Percentiles rank a stretch among this genome's conserved stretches.
Conservation (phyloP, 257 asterid genomes). For the Fraxinus anomala region DNA sequence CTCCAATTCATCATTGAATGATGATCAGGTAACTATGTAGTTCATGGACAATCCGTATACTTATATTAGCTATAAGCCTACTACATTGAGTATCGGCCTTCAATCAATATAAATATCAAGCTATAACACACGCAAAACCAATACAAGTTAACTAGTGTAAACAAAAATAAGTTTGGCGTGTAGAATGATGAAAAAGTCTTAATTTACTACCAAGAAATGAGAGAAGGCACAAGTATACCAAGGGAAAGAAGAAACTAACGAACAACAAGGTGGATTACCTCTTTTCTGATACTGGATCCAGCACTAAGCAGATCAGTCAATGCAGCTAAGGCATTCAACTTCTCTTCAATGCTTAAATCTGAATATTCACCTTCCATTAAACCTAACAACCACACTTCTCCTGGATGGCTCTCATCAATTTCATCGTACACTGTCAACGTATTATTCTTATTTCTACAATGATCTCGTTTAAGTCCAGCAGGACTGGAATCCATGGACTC, state of each 20-base stretch:
- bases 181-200: not conserved
- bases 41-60: not conserved
- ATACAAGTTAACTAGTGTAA: not conserved
- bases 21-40: not conserved
- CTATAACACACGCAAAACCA: not conserved
- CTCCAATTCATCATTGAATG: not conserved
- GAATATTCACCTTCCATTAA: slow-evolving; percentile 97
- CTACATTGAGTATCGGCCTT: not conserved
- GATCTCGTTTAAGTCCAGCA: slow-evolving; percentile 36
- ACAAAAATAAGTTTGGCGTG: not conserved
- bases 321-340: slow-evolving; percentile 65
- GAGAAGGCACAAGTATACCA: not conserved
- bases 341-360: slow-evolving; percentile 83
- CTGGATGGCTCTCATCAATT: slow-evolving; percentile 97
- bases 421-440: slow-evolving; percentile 48
- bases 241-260: not conserved
- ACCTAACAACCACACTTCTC: slow-evolving; percentile 91
- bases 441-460: slow-evolving; percentile 31
- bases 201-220: not conserved
- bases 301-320: slow-evolving; percentile 78
- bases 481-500: slow-evolving; percentile 54
- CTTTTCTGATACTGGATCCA: slow-evolving; percentile 75
- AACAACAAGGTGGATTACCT: slow-evolving; percentile 54
- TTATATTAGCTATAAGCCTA: not conserved
- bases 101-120: not conserved